Evolutionary conservation across 1,284 basidiomycete genomes (phyloP).

Genomic region (Trichosporon sp.): DNA sequence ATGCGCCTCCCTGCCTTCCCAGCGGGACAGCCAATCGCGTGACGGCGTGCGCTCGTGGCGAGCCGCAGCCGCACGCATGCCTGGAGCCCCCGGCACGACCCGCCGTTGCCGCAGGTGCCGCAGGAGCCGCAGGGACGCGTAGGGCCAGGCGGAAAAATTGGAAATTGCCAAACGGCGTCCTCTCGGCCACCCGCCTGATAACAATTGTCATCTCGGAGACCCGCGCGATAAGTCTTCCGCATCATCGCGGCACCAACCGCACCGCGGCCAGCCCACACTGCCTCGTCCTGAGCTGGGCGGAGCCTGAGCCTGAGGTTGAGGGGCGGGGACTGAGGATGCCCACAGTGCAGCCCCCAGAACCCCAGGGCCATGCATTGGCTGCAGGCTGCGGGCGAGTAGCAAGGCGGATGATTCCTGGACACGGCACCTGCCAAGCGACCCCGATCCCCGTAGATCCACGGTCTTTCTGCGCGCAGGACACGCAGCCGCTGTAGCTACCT

Average conservation of each 20-base stretch:
- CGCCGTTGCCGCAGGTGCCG: neutral
- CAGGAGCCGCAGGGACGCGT: neutral
- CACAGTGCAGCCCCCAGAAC: too few relatives aligned
- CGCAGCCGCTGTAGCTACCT: neutral
- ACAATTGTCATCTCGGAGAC: conserved; percentile 3
- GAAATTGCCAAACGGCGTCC: neutral
- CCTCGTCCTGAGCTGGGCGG: too few relatives aligned
- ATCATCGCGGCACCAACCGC: neutral
- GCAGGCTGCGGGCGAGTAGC: neutral
- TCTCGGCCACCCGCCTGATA: neutral
- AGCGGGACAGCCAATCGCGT: too few relatives aligned
- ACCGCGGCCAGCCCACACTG: neutral
- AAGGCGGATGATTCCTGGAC: neutral
- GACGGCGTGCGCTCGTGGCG: neutral
- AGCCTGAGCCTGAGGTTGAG: too few relatives aligned
- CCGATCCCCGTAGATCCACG: neutral
- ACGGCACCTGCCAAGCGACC: neutral
- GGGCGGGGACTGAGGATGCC: too few relatives aligned
- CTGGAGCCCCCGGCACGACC: neutral
- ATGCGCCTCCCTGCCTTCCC: too few relatives aligned
- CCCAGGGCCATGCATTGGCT: neutral
- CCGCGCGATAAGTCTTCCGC: conserved; percentile 3
- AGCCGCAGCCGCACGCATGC: neutral
- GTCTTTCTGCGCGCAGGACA: neutral
- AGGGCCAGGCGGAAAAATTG: neutral